phyloP scores from a whole-genome alignment of 2,329 filamentous ascomycete species.

The Penicillium vulpinum region DNA sequence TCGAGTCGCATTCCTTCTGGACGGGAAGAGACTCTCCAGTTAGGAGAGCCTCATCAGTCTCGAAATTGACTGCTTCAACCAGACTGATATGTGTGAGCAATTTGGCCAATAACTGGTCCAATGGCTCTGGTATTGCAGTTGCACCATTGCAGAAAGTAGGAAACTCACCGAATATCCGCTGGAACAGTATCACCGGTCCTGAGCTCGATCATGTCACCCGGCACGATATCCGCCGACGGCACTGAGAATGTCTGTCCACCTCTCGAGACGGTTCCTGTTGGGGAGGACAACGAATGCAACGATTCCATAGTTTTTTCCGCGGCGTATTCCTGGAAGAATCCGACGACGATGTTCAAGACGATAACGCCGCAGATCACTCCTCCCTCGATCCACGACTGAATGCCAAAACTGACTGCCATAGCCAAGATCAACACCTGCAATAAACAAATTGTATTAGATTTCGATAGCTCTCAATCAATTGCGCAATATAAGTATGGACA shows the following conservation, averaged over 20 bases:
- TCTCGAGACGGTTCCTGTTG: slow-evolving; percentile 55
- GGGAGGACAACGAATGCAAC: slow-evolving; percentile 54
- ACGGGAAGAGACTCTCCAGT: slow-evolving; percentile 63
- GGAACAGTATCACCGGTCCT: slow-evolving; percentile 59
- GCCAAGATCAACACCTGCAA: slow-evolving; percentile 71
- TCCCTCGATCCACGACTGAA: slow-evolving; percentile 57
- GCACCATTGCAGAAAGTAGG: neutral
- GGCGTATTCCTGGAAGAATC: slow-evolving; percentile 59
- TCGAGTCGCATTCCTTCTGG: slow-evolving; percentile 48
- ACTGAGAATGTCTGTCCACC: slow-evolving; percentile 54
- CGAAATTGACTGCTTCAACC: slow-evolving; percentile 64
- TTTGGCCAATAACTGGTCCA: neutral
- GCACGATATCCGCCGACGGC: slow-evolving; percentile 59
- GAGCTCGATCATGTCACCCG: slow-evolving; percentile 54
- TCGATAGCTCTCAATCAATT: neutral
- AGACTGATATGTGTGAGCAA: slow-evolving; percentile 48
- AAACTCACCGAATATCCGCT: slow-evolving; percentile 54
- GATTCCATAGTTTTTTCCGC: slow-evolving; percentile 61
- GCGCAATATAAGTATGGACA: neutral
- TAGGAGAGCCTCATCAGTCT: slow-evolving; percentile 64
- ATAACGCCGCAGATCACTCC: slow-evolving; percentile 60
- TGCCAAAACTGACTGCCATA: slow-evolving; percentile 61
- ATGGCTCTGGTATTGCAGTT: neutral
- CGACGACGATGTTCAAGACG: slow-evolving; percentile 56
- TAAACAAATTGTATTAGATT: slow-evolving; percentile 36